Evolutionary conservation across 2,329 filamentous ascomycete species (phyloP).

Genomic region (Torrubiellomyces zombiae): DNA sequence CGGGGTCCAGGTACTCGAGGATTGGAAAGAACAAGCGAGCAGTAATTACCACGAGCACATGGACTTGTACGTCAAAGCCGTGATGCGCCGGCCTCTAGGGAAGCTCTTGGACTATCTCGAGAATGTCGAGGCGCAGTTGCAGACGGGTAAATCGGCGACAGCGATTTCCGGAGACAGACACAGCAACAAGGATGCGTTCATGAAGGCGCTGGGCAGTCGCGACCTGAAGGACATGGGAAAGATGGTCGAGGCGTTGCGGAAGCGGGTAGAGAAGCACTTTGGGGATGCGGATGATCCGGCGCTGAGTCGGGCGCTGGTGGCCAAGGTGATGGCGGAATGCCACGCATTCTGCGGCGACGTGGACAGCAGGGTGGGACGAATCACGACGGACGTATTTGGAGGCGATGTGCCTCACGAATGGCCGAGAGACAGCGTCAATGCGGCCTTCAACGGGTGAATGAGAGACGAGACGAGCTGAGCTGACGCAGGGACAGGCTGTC

Average conservation of each 20-base stretch:
- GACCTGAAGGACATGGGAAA: slow-evolving; percentile 75
- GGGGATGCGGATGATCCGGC: slow-evolving; percentile 67
- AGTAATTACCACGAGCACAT: slow-evolving; percentile 76
- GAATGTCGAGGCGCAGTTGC: slow-evolving; percentile 60
- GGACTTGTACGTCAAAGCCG: slow-evolving; percentile 68
- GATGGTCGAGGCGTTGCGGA: slow-evolving; percentile 77
- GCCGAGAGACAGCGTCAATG: slow-evolving; percentile 46
- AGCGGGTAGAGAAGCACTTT: slow-evolving; percentile 94
- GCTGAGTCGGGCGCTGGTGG: slow-evolving; percentile 41
- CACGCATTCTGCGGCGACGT: slow-evolving; percentile 46
- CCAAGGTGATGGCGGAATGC: slow-evolving; percentile 41
- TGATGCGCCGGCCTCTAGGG: slow-evolving; percentile 77
- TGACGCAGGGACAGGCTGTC: too few relatives aligned
- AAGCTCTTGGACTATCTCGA: slow-evolving; percentile 86
- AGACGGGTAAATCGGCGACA: slow-evolving; percentile 39
- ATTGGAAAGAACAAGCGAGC: slow-evolving; percentile 66
- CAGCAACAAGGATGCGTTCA: slow-evolving; percentile 68
- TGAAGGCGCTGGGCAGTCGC: slow-evolving; percentile 67
- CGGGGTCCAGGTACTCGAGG: slow-evolving; percentile 57
- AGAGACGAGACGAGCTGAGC: too few relatives aligned
- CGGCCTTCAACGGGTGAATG: too few relatives aligned
- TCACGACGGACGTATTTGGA: slow-evolving; percentile 47
- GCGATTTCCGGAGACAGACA: slow-evolving; percentile 65
- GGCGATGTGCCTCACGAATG: slow-evolving; percentile 50
- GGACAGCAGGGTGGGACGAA: slow-evolving; percentile 40